phyloP scores from a whole-genome alignment of 2,329 filamentous ascomycete genomes.

The Ceratocystis harringtonii region DNA sequence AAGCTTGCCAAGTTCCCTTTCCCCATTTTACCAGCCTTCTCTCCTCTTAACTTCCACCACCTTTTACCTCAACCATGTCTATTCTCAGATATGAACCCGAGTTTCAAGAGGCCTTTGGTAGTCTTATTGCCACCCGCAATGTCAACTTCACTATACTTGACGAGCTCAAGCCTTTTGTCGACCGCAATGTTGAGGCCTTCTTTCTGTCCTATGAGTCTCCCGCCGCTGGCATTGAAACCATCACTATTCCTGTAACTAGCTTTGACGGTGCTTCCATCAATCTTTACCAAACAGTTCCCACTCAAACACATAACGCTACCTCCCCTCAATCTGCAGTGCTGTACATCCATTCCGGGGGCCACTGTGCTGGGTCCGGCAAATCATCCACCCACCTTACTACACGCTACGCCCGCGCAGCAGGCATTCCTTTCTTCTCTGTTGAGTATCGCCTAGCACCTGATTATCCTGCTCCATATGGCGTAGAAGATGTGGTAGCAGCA shows the following conservation, averaged over 20 bases:
- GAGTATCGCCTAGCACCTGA: slow-evolving; percentile 33
- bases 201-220: slow-evolving; percentile 7
- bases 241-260: slow-evolving; percentile 17
- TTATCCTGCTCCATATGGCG: slow-evolving; percentile 24
- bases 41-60: no score
- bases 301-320: neutral
- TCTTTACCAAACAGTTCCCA: slow-evolving; percentile 18
- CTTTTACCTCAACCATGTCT: neutral
- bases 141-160: neutral
- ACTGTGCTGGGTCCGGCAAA: slow-evolving; percentile 24
- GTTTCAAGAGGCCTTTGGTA: slow-evolving; percentile 8
- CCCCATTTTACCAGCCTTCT: neutral
- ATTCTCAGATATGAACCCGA: slow-evolving; percentile 8
- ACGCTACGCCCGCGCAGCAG: slow-evolving; percentile 21
- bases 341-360: slow-evolving; percentile 31
- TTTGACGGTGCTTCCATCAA: slow-evolving; percentile 18
- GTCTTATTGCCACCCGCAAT: neutral
- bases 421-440: slow-evolving; percentile 26
- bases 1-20: neutral
- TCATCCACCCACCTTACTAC: slow-evolving; percentile 21
- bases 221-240: neutral
- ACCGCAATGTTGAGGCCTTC: neutral
- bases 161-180: neutral
- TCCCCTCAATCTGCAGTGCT: slow-evolving; percentile 22
- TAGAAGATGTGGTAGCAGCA: slow-evolving; percentile 26